Conservation (phyloP, 495 filamentous ascomycete species). For the Staphylotrichum longicolle region DNA sequence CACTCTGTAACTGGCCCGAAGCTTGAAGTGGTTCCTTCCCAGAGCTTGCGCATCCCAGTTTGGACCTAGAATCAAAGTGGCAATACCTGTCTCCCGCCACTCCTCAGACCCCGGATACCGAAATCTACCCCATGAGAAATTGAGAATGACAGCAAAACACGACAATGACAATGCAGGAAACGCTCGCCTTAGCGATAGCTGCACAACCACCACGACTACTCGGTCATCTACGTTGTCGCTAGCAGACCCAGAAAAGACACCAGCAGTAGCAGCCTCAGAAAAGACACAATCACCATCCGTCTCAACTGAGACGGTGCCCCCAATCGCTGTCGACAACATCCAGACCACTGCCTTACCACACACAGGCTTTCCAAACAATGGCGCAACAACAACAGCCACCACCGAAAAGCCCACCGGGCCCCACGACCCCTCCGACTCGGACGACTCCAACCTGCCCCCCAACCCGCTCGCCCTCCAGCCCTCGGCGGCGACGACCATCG, state of each 20-base stretch:
- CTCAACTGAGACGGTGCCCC: neutral
- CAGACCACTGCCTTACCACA: neutral
- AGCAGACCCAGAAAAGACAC: neutral
- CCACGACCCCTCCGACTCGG: neutral
- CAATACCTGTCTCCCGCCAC: no score
- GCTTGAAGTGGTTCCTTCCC: no score
- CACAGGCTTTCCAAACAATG: neutral
- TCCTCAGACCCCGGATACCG: no score
- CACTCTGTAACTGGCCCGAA: no score
- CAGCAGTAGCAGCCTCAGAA: neutral
- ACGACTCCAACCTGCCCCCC: conserved; percentile 1
- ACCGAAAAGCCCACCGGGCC: neutral
- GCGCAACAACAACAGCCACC: neutral
- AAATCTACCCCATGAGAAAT: no score
- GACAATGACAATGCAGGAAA: conserved; percentile 1
- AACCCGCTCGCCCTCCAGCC: conserved; percentile 11
- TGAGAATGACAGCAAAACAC: neutral
- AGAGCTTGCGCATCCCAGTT: no score
- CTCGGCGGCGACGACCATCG: conserved; percentile 27
- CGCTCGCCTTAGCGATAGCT: conserved; percentile 9
- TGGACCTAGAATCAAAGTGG: no score
- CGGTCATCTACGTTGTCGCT: conserved; percentile 4
- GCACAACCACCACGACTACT: conserved; percentile 1
- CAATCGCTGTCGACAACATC: neutral
- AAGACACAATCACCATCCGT: neutral